A percentile compares a stretch with the other conserved stretches of the same genome.
phyloP scores from a whole-genome alignment of 1,139 yeast genomes.

The Kodamaea derodonti region DNA sequence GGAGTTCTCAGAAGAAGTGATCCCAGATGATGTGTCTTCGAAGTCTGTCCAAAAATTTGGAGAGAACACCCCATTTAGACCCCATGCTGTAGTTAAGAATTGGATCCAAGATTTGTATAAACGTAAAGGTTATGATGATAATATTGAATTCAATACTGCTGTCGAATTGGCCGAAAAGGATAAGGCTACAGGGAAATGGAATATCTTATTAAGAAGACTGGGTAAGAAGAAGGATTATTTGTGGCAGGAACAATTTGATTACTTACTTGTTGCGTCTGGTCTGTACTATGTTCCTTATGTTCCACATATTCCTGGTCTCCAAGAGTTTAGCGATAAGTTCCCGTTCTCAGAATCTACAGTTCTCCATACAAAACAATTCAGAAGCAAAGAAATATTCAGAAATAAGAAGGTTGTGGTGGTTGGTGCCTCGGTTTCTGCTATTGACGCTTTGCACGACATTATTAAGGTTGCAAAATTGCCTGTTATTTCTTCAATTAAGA shows the following conservation, averaged over 20 bases:
- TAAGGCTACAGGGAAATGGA: constrained; percentile 14
- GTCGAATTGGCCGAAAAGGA: constrained; percentile 12
- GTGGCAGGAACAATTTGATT: constrained; percentile 33
- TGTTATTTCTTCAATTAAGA: constrained; percentile 17
- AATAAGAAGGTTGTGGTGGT: constrained; percentile 40
- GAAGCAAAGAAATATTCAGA: constrained; percentile 20
- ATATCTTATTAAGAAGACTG: constrained; percentile 11
- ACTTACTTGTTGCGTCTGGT: constrained; percentile 45
- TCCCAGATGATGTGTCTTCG: constrained; percentile 10
- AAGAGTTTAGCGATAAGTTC: constrained; percentile 29
- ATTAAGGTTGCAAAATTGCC: constrained; percentile 9
- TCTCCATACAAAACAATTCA: constrained; percentile 14
- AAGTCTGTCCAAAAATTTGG: constrained; percentile 9
- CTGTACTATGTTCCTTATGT: constrained; percentile 44
- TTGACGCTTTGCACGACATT: constrained; percentile 14
- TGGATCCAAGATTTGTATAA: constrained; percentile 16
- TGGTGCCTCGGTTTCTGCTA: constrained; percentile 24
- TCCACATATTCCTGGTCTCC: constrained; percentile 40
- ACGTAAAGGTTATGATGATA: constrained; percentile 19
- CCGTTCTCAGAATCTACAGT: constrained; percentile 15
- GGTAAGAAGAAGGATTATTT: constrained; percentile 12
- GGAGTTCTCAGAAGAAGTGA: constrained; percentile 15
- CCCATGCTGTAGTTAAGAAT: constrained; percentile 9
- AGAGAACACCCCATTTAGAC: constrained; percentile 13
- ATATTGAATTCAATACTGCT: constrained; percentile 13